These are phyloP conservation scores for Brassica incana DNA, from an alignment of 345 rosid species.

Conservation along the genomic window DNA sequence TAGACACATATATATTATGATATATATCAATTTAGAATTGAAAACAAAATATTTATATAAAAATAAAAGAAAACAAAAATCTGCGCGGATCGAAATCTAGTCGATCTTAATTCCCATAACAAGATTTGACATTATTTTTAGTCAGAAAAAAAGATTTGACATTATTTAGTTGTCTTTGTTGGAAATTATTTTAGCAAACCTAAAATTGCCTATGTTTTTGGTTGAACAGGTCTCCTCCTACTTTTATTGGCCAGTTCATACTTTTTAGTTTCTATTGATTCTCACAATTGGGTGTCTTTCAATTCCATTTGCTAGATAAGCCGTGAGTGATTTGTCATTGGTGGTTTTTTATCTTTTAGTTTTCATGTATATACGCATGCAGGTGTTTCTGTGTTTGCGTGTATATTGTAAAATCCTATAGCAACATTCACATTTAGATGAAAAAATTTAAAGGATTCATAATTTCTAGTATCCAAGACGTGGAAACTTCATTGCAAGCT, in stretches of 20 bases:
- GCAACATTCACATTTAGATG: not conserved
- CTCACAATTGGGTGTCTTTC: not conserved
- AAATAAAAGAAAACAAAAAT: no score
- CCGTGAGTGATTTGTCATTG: slow-evolving; percentile 3
- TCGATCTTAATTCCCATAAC: not conserved
- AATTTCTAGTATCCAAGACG: not conserved
- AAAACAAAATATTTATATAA: no score
- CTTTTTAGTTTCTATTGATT: not conserved
- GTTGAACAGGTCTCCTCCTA: not conserved
- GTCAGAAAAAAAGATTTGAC: no score
- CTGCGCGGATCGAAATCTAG: no score
- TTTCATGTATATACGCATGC: not conserved
- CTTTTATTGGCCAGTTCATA: not conserved
- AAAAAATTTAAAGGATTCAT: not conserved
- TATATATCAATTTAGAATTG: no score
- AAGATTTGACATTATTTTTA: not conserved
- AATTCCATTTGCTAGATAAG: not conserved
- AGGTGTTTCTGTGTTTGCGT: not conserved
- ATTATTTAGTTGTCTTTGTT: not conserved
- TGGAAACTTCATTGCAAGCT: slow-evolving; percentile 27
- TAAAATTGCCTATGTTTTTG: not conserved
- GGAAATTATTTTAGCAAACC: not conserved
- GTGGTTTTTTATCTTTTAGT: not conserved
- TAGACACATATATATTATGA: no score
- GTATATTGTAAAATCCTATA: not conserved